Percentiles rank a stretch among this genome's conserved stretches.
These are phyloP conservation scores for Cytospora piceae DNA, from an alignment of 2,329 filamentous ascomycete species.

Conservation along the genomic window DNA sequence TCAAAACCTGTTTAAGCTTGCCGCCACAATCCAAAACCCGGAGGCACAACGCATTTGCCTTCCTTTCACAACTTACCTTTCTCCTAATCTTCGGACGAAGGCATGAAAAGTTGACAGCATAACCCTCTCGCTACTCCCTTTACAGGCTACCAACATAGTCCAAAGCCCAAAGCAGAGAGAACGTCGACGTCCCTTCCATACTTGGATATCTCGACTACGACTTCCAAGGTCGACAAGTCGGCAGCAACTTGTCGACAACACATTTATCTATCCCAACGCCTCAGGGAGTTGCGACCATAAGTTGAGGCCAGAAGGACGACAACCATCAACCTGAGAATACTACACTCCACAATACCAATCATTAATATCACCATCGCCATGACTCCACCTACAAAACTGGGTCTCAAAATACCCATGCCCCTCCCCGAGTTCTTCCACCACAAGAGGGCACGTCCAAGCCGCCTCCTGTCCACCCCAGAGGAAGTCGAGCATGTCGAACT, in stretches of 20 bases:
- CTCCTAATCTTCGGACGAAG: not conserved
- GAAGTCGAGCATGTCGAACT: conserved; percentile 9
- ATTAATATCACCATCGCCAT: conserved; percentile 2
- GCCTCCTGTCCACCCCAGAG: conserved; percentile 14
- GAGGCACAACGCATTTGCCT: not conserved
- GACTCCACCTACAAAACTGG: conserved; percentile 4
- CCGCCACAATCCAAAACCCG: not conserved
- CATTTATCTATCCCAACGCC: not conserved
- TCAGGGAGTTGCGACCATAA: too few relatives aligned
- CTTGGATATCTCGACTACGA: not conserved
- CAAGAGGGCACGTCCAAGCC: conserved; percentile 6
- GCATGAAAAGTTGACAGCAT: not conserved
- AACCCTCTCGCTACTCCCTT: not conserved
- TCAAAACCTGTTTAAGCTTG: not conserved
- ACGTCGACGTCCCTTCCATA: not conserved
- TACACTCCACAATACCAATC: not conserved
- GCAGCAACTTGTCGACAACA: not conserved
- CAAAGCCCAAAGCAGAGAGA: not conserved
- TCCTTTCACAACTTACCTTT: not conserved
- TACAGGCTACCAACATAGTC: not conserved
- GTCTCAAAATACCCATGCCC: conserved; percentile 20
- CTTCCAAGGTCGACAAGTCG: not conserved
- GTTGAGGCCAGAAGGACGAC: not conserved
- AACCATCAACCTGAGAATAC: not conserved
- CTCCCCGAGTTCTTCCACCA: conserved; percentile 13